Conservation (phyloP, 169 alveolate genomes). For the Toxoplasma gondii region DNA sequence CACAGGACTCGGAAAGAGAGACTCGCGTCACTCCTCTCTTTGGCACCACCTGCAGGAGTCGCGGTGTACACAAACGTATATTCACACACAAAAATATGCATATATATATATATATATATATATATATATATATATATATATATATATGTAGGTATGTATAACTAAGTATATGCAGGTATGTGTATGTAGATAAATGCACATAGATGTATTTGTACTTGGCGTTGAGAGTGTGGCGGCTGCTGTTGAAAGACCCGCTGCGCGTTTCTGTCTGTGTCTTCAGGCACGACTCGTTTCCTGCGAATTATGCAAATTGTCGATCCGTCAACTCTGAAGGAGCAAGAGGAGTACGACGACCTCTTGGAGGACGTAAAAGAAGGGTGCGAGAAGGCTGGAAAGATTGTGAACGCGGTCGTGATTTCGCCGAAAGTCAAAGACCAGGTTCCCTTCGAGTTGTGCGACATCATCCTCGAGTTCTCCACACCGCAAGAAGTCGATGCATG, state of each 20-base stretch:
- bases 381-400: constrained; percentile 38
- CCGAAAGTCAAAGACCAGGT: constrained; percentile 48
- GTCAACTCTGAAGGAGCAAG: constrained; percentile 18
- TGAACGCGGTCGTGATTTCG: constrained; percentile 35
- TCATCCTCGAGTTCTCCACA: constrained; percentile 52
- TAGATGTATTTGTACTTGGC: too few species aligned
- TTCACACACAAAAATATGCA: too few species aligned
- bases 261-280: constrained; percentile 4
- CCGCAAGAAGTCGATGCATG: constrained; percentile 39
- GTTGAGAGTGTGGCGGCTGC: too few species aligned
- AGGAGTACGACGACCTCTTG: constrained; percentile 64
- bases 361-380: constrained; percentile 67
- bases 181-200: background rate
- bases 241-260: background rate
- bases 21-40: too few species aligned
- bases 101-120: too few species aligned
- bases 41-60: too few species aligned
- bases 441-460: constrained; percentile 63
- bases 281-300: constrained; percentile 59
- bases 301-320: constrained; percentile 57
- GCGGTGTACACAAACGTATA: too few species aligned
- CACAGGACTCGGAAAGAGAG: too few species aligned
- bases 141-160: too few species aligned
- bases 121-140: too few species aligned
- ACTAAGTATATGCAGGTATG: background rate